Percentiles rank a stretch among this genome's conserved stretches.
phyloP scores from a whole-genome alignment of 345 rosid genomes.

The Rhodamnia rubescens region DNA sequence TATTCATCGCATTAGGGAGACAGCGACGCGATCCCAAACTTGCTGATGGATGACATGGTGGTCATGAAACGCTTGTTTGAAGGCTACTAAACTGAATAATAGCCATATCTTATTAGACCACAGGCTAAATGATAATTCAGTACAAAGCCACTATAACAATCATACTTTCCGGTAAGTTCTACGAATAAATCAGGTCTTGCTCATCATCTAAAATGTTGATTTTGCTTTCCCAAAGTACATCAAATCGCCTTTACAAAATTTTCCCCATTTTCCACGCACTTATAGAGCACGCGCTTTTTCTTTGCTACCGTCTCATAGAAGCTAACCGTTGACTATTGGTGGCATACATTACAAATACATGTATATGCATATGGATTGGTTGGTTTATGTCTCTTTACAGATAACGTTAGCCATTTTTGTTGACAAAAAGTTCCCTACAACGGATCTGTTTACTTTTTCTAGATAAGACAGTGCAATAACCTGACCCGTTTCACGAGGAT shows the following conservation, averaged over 20 bases:
- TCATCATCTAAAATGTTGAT: neutral
- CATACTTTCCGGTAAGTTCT: neutral
- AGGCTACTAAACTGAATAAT: too few relatives aligned
- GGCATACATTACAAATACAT: neutral
- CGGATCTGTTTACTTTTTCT: neutral
- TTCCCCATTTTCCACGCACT: neutral
- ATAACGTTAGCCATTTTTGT: neutral
- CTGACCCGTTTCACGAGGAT: neutral
- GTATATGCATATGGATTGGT: neutral
- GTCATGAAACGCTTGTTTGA: too few relatives aligned
- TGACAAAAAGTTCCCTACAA: neutral
- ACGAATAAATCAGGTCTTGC: neutral
- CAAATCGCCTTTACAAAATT: neutral
- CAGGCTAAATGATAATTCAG: neutral
- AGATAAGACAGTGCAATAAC: neutral
- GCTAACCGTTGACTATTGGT: neutral
- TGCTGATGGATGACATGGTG: too few relatives aligned
- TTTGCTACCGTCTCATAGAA: neutral
- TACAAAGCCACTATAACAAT: neutral
- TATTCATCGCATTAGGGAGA: too few relatives aligned
- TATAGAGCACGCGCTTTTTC: neutral
- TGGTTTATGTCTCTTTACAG: neutral
- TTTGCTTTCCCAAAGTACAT: neutral
- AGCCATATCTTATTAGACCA: neutral
- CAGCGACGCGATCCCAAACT: too few relatives aligned